Percentiles rank a stretch among this genome's conserved stretches.
Conservation (phyloP, 257 asterid genomes). For the Anisodus acutangulus region DNA sequence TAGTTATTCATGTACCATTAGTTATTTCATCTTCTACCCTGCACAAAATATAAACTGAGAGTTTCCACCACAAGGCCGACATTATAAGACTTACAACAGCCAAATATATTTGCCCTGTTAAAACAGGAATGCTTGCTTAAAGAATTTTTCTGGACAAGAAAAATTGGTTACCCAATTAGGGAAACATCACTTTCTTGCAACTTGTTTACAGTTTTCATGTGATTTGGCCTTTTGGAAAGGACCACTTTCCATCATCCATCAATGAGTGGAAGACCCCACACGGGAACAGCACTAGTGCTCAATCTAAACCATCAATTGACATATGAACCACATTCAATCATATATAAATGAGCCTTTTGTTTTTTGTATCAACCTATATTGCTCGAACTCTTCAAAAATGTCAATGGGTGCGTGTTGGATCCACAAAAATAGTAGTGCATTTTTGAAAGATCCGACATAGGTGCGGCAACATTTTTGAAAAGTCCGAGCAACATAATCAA, state of each 20-base stretch:
- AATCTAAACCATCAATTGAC: not conserved
- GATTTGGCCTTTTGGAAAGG: slow-evolving; percentile 34
- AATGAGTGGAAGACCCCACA: slow-evolving; percentile 34
- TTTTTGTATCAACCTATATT: not conserved
- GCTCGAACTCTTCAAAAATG: too few species aligned
- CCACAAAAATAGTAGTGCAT: too few species aligned
- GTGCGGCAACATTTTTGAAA: too few species aligned
- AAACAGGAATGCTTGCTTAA: not conserved
- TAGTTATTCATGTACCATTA: too few species aligned
- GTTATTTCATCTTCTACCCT: too few species aligned
- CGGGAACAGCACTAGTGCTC: slow-evolving; percentile 18
- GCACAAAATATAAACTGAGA: not conserved
- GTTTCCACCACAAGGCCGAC: not conserved
- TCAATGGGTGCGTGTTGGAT: too few species aligned
- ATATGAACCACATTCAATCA: slow-evolving; percentile 11
- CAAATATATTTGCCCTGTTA: not conserved
- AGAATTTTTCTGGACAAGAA: slow-evolving; percentile 21
- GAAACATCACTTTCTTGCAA: slow-evolving; percentile 34
- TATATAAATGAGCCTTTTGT: not conserved
- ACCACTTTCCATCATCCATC: slow-evolving; percentile 35
- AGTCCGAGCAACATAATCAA: not conserved
- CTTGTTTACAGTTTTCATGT: slow-evolving; percentile 38
- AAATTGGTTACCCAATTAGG: slow-evolving; percentile 19
- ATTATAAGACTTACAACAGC: not conserved
- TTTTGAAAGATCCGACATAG: too few species aligned